Base-by-base conservation (phyloP, 2,329 filamentous ascomycete species). In the Hypoxylon sp. region DNA sequence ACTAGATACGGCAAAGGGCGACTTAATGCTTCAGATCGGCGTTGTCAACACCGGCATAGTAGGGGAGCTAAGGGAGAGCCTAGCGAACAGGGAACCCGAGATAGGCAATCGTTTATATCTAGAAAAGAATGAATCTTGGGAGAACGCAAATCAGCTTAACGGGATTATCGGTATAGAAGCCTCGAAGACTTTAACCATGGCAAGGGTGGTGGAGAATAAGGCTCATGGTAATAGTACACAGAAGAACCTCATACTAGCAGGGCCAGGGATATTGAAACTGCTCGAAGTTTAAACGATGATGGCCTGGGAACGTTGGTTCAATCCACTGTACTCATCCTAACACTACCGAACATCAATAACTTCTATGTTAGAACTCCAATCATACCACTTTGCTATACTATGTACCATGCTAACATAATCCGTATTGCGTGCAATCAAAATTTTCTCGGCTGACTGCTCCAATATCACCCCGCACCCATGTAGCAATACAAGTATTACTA, bases 91-190 rank as follows among this genome's bases (percentile, higher is more conserved):
- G 24, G 54, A 8, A 6, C 39, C 26, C 5, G 54, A 47, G 11
- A 33, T 19, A 35, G 22, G 8, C 39, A 57, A 46, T 24, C 13
- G 14, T 22, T 4, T 57, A 33, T 46, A 47, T 33, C 8, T 57
- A 13, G 39, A 47, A 35, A 35, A 39, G n/a, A 57, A 57, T 22
- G 39, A 47, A 47, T 47, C 39, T 6, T 35, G 13, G 42, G 54
- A 22, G 4, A 47, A 47, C 26, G 54, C 54, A 47, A 57, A 57
- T 14, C 54, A 57, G 26, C 8, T 57, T 10, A 57, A 57, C 17
- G 54, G 39, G 19, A 29, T 47, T 6, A 57, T 57, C 17, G 54
- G 54, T 9, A 17, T 57, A 24, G 54, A 57, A 14, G 9, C 24
- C n/a, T 46, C 42, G 26, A 47, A 33, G 13, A 10, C 11, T 13